Evolutionary conservation across 345 rosid species (phyloP).

Genomic region (Gynandropsis gynandra): DNA sequence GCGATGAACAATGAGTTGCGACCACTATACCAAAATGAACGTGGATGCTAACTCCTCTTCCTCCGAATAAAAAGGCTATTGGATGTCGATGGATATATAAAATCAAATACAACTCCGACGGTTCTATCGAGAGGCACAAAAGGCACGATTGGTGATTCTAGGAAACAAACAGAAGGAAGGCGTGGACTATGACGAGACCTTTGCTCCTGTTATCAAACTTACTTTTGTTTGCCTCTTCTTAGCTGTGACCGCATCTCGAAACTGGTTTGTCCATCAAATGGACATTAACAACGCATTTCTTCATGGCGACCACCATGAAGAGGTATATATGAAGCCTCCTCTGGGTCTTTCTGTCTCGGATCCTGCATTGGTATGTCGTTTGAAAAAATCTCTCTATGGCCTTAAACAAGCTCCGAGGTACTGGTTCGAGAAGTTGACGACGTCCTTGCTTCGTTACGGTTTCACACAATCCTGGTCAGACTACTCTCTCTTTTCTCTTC

Average conservation of each 20-base stretch:
- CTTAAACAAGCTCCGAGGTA: neutral
- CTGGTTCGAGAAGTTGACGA: neutral
- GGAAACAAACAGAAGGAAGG: no score
- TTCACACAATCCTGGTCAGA: neutral
- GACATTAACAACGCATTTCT: no score
- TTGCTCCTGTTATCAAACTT: neutral
- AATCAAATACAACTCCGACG: no score
- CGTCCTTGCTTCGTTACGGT: neutral
- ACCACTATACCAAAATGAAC: neutral
- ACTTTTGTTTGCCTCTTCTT: neutral
- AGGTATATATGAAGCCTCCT: no score
- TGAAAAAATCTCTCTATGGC: neutral
- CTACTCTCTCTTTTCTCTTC: neutral
- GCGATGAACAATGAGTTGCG: neutral
- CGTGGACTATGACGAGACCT: no score
- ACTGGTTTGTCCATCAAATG: neutral
- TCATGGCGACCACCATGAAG: no score
- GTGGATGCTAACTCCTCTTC: neutral
- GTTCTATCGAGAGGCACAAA: no score
- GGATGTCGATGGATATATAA: neutral
- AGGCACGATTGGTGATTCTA: no score
- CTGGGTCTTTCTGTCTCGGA: no score
- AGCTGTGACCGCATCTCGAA: neutral
- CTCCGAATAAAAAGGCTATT: neutral
- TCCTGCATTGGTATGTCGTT: neutral